Evolutionary conservation across 345 rosid genomes (phyloP).

Genomic region (Isatis tinctoria): DNA sequence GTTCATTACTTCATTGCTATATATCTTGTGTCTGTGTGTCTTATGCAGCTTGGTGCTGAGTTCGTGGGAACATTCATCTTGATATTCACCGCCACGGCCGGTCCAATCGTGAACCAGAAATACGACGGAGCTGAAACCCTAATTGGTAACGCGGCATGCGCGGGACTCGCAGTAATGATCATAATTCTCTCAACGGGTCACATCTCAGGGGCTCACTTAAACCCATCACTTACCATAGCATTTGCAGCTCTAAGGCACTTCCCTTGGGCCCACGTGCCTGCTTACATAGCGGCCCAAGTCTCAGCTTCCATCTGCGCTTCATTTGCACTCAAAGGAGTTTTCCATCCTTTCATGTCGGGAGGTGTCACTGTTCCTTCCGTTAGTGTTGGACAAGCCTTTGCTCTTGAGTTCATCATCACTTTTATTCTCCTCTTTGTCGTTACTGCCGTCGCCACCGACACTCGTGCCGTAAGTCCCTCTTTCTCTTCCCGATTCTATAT

Average conservation of each 20-base stretch:
- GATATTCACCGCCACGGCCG: slow-evolving; percentile 89
- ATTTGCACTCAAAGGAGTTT: slow-evolving; percentile 83
- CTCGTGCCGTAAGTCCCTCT: slow-evolving; percentile 71
- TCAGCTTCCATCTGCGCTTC: slow-evolving; percentile 92
- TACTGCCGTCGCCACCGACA: slow-evolving; percentile 95
- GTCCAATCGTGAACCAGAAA: slow-evolving; percentile 90
- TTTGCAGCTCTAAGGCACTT: slow-evolving; percentile 88
- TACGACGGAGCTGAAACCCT: slow-evolving; percentile 65
- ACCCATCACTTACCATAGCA: slow-evolving; percentile 88
- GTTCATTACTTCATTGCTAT: background rate
- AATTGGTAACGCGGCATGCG: slow-evolving; percentile 88
- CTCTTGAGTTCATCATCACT: slow-evolving; percentile 87
- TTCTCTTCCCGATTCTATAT: background rate
- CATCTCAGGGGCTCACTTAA: slow-evolving; percentile 94
- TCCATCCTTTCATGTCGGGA: slow-evolving; percentile 84
- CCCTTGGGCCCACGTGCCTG: slow-evolving; percentile 92
- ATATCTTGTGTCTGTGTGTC: background rate
- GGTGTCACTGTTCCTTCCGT: slow-evolving; percentile 97
- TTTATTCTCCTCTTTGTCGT: slow-evolving; percentile 89
- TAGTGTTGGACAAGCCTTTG: slow-evolving; percentile 73
- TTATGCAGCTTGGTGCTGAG: slow-evolving; percentile 80
- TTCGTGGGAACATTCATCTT: slow-evolving; percentile 94
- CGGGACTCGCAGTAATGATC: slow-evolving; percentile 94
- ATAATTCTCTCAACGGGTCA: slow-evolving; percentile 88
- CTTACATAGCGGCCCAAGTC: slow-evolving; percentile 83